Percentiles rank a stretch among this genome's conserved stretches.
These are phyloP conservation scores for Monosporascus ibericus DNA, from an alignment of 2,329 filamentous ascomycete species.

Conservation along the genomic window DNA sequence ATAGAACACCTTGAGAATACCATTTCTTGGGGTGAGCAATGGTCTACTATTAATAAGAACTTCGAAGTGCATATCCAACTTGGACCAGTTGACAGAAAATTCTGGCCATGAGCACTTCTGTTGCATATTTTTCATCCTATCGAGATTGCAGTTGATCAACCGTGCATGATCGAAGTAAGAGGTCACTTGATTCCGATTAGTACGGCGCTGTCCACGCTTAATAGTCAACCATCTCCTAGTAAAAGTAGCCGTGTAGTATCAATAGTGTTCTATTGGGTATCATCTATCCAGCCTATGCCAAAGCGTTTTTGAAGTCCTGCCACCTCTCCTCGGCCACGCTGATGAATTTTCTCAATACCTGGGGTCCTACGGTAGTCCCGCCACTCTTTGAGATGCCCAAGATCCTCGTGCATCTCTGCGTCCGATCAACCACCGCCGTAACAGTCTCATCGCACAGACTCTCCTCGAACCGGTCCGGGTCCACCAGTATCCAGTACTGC, in stretches of 20 bases:
- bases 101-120: no score
- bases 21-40: no score
- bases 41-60: no score
- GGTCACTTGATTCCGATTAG: no score
- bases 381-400: constrained; percentile 78
- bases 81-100: no score
- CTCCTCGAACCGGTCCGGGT: constrained; percentile 89
- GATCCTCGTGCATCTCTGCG: constrained; percentile 48
- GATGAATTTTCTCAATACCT: constrained; percentile 55
- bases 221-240: no score
- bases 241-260: background rate
- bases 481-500: constrained; percentile 71
- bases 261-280: constrained; percentile 12
- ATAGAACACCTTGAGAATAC: no score
- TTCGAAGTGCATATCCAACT: no score
- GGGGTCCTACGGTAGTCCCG: constrained; percentile 61
- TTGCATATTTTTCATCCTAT: no score
- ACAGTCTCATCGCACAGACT: constrained; percentile 74
- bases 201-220: no score
- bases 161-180: no score
- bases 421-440: constrained; percentile 71
- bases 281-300: constrained; percentile 9
- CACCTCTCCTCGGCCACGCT: constrained; percentile 58
- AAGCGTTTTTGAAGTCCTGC: constrained; percentile 40
- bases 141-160: no score